Evolutionary conservation across 805 yeast species (phyloP).

Genomic region (Candida hispaniensis): DNA sequence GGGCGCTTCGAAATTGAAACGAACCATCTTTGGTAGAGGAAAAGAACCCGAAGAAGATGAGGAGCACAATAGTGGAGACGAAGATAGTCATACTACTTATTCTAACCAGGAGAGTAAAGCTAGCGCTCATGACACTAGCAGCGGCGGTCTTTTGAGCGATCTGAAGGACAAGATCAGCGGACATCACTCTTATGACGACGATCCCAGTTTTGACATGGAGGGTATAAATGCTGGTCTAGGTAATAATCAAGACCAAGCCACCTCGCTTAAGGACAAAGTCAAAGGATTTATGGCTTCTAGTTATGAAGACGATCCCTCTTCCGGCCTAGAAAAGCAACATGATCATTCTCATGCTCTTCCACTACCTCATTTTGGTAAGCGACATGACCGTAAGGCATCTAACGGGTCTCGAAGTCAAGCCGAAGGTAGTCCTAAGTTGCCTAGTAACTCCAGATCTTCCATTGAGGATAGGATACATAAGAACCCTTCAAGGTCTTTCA

Average conservation of each 20-base stretch:
- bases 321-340: too few relatives aligned
- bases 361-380: too few relatives aligned
- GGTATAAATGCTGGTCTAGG: conserved; percentile 3
- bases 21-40: conserved; percentile 24
- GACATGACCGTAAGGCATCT: too few relatives aligned
- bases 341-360: too few relatives aligned
- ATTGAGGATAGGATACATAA: too few relatives aligned
- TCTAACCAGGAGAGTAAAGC: conserved; percentile 19
- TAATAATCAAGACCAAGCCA: conserved; percentile 3
- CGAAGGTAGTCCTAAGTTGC: too few relatives aligned
- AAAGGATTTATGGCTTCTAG: conserved; percentile 14
- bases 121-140: conserved; percentile 12
- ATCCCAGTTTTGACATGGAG: conserved; percentile 2
- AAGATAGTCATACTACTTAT: conserved; percentile 9
- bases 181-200: conserved; percentile 7
- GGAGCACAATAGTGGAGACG: conserved; percentile 8
- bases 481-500: too few relatives aligned
- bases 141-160: conserved; percentile 13
- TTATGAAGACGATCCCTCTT: conserved; percentile 10
- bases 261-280: conserved; percentile 6
- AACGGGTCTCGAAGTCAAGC: too few relatives aligned
- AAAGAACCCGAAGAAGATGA: conserved; percentile 1
- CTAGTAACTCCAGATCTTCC: too few relatives aligned
- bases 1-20: conserved; percentile 18
- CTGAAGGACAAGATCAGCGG: conserved; percentile 18